Base-by-base conservation (phyloP, 441 rosid genomes). In the Dalechampia spathulata region DNA sequence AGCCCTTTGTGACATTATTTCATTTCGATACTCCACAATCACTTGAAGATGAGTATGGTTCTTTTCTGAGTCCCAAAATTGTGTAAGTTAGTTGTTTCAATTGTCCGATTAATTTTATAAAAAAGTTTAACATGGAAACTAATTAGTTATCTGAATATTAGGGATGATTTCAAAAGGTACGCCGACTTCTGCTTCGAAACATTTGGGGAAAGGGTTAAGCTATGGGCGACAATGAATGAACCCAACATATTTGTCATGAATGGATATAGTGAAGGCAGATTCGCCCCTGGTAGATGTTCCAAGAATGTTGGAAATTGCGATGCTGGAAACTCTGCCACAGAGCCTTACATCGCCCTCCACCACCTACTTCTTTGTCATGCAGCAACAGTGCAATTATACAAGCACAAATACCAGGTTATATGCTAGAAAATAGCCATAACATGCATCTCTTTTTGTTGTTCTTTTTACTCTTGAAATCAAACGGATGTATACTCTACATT, bases 1-100 rank as follows among this genome's bases (percentile, higher is more conserved):
- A 62, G 14, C 79, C 78, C 0, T 57, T 56, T 21, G 71, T 68
- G 1, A 74, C 74, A 8, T 44, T 77, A 8, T 63, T 64, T 28
- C 78, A 78, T 6, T 72, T 52, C 49, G 80, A 75, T 51, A 20
- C 65, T 51, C 78, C 76, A 0, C 76, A 69, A 57, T 40, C 68
- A 2, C 66, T 75, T 16, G 69, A 70, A 30, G 67, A 65, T 15
- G 57, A 62, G 28, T 75, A 75, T 4, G 61, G 42, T 17, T 72
- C 76, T 9, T 62, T 71, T 41, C 53, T 68, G 2, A 68, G 67
- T 58, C 38, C 55, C 2, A 41, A 55, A 11, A 64, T 78, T 3
- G 70, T 70, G 76, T 65, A 55, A 70, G 84, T 63, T 2, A 3
- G 23, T n/a, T 8, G 5, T 2, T 3, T 40, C 11, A 7, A 34